Base-by-base conservation (phyloP, 768 basidiomycete genomes). In the Suillus fuscotomentosus region DNA sequence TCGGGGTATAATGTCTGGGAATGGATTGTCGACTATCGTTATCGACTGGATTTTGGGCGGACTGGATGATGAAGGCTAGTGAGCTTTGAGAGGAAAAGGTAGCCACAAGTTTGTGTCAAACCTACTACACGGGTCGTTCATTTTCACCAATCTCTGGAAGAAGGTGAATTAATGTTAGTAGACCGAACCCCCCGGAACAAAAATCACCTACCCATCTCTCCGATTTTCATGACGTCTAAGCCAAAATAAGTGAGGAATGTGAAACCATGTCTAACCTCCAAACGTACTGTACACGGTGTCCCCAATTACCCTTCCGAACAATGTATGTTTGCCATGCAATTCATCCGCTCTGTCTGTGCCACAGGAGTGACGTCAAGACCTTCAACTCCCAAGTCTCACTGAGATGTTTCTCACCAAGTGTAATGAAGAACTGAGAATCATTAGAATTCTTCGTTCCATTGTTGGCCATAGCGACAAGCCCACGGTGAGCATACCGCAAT, bases 361-460 rank as follows among this genome's bases (percentile, higher is more conserved):
- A 63, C 22, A 47, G 41, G 15, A 56, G 41, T 62, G 45, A 53
- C 9, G 61, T 43, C 41, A 36, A 62, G 5, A 31, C 11, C 22
- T 47, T 66, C 60, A 60, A 55, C 17, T 27, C 43, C 31, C 42
- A 43, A 67, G 34, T 39, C 22, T 27, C 53, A 60, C 6, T 61
- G 54, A 42, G 34, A 36, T 15, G 2, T 31, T n/a, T 67, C 74
- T 24, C 45, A 94, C 95, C 91, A 0, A 99, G 86, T 0, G 97
- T 99, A 59, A 99, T 89, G 73, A 98, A 90, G 78, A 95, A 99
- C 75, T 99, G 97, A 0, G 94, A 97, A 61, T 93, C 91, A 68
- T 99, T 99, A 4, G 92, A 88, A 72, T 96, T 85, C 75, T 91
- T 93, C 36, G 83, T 82, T 11, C 95, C 94, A 63, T 84, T 88